phyloP scores from a whole-genome alignment of 768 basidiomycete species.

The Rubroboletus satanas region DNA sequence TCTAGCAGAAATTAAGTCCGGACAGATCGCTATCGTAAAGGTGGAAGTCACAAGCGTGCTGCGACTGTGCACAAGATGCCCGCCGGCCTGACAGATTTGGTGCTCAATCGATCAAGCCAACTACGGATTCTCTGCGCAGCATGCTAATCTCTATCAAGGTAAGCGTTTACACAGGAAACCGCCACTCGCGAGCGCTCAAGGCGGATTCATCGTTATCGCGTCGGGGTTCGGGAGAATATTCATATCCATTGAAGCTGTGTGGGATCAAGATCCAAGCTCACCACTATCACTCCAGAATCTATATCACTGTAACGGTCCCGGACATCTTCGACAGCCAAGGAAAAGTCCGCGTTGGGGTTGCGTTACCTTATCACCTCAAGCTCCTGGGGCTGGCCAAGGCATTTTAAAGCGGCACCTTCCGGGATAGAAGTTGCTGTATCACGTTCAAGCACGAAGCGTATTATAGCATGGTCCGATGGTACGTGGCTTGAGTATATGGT shows the following conservation, averaged over 20 bases:
- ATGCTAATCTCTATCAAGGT: conserved; percentile 35
- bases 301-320: conserved; percentile 6
- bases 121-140: conserved; percentile 36
- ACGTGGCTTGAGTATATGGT: background rate
- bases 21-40: conserved; percentile 30
- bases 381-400: conserved; percentile 31
- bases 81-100: conserved; percentile 34
- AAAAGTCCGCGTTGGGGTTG: conserved; percentile 17
- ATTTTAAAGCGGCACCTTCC: conserved; percentile 7
- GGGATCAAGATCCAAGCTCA: conserved; percentile 26
- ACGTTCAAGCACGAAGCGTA: conserved; percentile 27
- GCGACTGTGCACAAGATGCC: conserved; percentile 41
- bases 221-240: conserved; percentile 28
- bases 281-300: conserved; percentile 16
- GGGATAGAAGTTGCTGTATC: conserved; percentile 30
- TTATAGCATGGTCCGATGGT: conserved; percentile 22
- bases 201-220: conserved; percentile 15
- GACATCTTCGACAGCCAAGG: conserved; percentile 5
- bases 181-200: background rate
- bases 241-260: background rate
- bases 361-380: conserved; percentile 36
- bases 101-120: conserved; percentile 33
- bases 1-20: conserved; percentile 20
- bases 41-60: conserved; percentile 32
- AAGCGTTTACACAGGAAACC: background rate